These are phyloP conservation scores for Porphyrellus cyaneotinctus DNA, from an alignment of 768 basidiomycete genomes.

Conservation along the genomic window DNA sequence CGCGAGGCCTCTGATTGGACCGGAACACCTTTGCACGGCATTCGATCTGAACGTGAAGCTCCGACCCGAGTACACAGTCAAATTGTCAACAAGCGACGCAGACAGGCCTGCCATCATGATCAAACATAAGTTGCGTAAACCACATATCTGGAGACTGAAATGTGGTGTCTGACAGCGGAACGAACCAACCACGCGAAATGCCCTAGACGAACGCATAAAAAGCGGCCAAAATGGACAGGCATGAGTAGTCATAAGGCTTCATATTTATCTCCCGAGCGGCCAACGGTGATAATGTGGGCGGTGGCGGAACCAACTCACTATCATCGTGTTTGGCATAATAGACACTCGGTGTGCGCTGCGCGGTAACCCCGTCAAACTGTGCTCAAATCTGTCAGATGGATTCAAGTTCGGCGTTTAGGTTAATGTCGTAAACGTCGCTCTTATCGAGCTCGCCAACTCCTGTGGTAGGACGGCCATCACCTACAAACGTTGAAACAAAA, in stretches of 20 bases:
- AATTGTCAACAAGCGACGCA: too few relatives aligned
- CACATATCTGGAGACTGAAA: too few relatives aligned
- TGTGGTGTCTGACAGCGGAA: constrained; percentile 58
- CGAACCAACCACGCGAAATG: constrained; percentile 45
- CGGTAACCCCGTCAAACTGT: not conserved
- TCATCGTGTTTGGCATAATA: constrained; percentile 29
- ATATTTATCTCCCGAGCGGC: constrained; percentile 40
- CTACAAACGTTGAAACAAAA: constrained; percentile 20
- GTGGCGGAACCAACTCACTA: constrained; percentile 33
- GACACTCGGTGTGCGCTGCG: constrained; percentile 18
- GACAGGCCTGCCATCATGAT: not conserved
- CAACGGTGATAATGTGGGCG: constrained; percentile 38
- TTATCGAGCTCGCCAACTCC: constrained; percentile 25
- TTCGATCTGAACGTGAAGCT: too few relatives aligned
- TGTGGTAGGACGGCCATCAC: constrained; percentile 19
- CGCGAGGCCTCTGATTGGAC: too few relatives aligned
- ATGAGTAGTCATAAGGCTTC: constrained; percentile 57
- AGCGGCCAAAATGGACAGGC: constrained; percentile 10
- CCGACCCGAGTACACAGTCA: too few relatives aligned
- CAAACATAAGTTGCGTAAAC: constrained; percentile 9
- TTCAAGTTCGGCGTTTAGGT: constrained; percentile 10
- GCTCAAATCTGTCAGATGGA: not conserved
- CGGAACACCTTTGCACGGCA: too few relatives aligned
- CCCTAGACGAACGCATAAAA: not conserved
- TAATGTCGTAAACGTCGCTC: constrained; percentile 10